phyloP scores from a whole-genome alignment of 108 stramenopile genomes.

The Nitzschia inconspicua region DNA sequence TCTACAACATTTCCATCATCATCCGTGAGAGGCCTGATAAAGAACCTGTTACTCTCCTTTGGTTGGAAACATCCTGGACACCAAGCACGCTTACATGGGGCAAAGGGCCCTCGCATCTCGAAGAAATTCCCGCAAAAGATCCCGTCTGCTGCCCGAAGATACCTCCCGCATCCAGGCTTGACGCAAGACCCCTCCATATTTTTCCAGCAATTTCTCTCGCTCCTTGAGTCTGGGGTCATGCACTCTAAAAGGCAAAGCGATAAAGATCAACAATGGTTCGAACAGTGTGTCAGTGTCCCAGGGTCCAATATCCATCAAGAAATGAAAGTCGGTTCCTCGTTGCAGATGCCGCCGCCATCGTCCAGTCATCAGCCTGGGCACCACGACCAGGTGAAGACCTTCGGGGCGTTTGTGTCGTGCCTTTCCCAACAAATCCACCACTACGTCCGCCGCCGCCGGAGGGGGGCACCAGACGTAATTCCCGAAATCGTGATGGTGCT shows the following conservation, averaged over 20 bases:
- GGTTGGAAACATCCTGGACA: no score
- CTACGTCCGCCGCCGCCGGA: constrained; percentile 26
- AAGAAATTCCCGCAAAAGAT: constrained; percentile 53
- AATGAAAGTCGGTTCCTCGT: constrained; percentile 19
- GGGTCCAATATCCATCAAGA: constrained; percentile 10
- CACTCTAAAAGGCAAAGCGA: constrained; percentile 46
- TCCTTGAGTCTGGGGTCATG: no score
- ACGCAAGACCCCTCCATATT: no score
- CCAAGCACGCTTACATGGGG: no score
- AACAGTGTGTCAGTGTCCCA: constrained; percentile 18
- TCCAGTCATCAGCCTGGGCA: constrained; percentile 40
- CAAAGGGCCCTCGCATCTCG: no score
- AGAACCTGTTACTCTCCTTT: no score
- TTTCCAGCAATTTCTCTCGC: no score
- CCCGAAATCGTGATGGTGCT: no score
- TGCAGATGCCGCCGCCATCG: constrained; percentile 25
- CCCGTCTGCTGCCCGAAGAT: no score
- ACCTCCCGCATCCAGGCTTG: no score
- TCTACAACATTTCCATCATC: no score
- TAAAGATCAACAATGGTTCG: constrained; percentile 31
- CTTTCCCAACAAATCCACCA: constrained; percentile 24
- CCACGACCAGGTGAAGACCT: constrained; percentile 26
- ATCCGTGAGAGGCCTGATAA: neutral
- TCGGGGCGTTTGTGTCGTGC: constrained; percentile 25
- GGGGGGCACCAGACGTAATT: constrained; percentile 43